A percentile compares a stretch with the other conserved stretches of the same genome.
These are phyloP conservation scores for Plantago major DNA, from an alignment of 257 asterid species.

Conservation along the genomic window DNA sequence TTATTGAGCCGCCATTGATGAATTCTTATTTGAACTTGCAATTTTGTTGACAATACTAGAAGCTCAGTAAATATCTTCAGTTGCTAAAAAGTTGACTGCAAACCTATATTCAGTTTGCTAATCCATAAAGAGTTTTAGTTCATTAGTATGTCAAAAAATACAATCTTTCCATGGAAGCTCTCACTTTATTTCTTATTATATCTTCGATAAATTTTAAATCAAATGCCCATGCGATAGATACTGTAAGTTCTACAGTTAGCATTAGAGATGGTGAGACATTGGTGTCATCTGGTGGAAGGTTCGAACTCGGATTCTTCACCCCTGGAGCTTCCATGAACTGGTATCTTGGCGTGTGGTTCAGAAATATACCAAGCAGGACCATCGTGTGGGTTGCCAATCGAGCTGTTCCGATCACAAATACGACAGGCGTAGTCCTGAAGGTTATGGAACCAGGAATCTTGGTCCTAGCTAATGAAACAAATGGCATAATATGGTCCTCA, in stretches of 20 bases:
- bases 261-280: background rate
- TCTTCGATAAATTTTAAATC: background rate
- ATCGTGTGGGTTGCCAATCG: too few species aligned
- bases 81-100: too few species aligned
- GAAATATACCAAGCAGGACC: background rate
- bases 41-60: too few species aligned
- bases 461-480: constrained; percentile 19
- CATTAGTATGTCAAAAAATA: too few species aligned
- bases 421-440: background rate
- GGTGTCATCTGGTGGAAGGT: background rate
- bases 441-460: constrained; percentile 1
- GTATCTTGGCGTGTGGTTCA: background rate
- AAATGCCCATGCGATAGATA: background rate
- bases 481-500: constrained; percentile 26
- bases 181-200: background rate
- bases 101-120: too few species aligned
- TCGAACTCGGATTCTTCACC: background rate
- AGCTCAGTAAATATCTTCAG: too few species aligned
- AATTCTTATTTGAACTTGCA: too few species aligned
- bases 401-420: background rate
- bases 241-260: background rate
- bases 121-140: too few species aligned
- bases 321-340: background rate
- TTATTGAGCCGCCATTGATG: too few species aligned
- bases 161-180: background rate